Evolutionary conservation across 2,329 filamentous ascomycete species (phyloP).

Genomic region (Macrophomina tecta): DNA sequence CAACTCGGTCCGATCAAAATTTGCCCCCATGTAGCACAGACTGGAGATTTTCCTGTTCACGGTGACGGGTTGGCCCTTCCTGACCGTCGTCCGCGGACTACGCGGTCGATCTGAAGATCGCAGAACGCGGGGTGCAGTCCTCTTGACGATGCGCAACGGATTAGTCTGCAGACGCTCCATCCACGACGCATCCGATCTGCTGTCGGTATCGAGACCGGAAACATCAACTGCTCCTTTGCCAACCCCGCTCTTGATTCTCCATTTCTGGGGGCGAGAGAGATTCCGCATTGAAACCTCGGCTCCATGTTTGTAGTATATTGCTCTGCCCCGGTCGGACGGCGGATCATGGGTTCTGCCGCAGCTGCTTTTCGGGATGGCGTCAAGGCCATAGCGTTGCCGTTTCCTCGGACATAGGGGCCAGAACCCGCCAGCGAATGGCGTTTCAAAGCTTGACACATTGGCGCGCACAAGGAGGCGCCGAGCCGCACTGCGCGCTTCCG

Average conservation of each 20-base stretch:
- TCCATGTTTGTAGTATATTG: too few species aligned
- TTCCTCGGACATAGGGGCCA: neutral
- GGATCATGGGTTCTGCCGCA: neutral
- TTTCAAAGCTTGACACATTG: neutral
- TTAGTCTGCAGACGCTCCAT: too few species aligned
- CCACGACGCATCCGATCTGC: too few species aligned
- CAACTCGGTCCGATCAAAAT: neutral
- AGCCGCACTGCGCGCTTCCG: neutral
- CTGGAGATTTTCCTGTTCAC: neutral
- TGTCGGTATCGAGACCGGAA: too few species aligned
- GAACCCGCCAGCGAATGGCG: neutral
- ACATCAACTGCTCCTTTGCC: too few species aligned
- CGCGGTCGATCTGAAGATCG: constrained; percentile 4
- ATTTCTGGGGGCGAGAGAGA: too few species aligned
- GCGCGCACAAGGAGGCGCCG: neutral
- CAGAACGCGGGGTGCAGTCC: neutral
- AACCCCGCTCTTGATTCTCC: too few species aligned
- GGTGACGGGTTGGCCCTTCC: neutral
- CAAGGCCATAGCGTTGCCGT: neutral
- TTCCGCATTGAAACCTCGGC: too few species aligned
- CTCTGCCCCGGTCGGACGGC: neutral
- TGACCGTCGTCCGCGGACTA: neutral
- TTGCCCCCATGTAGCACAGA: neutral
- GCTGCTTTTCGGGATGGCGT: neutral
- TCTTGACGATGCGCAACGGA: neutral